Conservation (phyloP, 2,329 filamentous ascomycete species). For the Aspergillus flavus region DNA sequence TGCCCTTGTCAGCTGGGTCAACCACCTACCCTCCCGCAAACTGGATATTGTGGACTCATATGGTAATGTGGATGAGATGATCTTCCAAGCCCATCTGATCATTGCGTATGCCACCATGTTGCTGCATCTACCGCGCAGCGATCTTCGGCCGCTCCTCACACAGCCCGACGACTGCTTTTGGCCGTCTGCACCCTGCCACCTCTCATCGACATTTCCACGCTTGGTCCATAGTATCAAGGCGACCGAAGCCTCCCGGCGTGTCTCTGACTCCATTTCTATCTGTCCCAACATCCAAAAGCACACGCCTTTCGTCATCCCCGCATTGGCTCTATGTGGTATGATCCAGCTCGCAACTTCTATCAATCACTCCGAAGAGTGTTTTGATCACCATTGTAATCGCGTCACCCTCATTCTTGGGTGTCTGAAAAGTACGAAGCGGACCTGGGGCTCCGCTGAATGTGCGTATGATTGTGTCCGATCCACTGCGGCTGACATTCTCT, state of each 20-base stretch:
- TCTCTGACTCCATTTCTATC: conserved; percentile 37
- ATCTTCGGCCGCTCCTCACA: conserved; percentile 50
- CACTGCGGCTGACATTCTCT: conserved; percentile 32
- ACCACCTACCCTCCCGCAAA: conserved; percentile 73
- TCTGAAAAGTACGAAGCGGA: conserved; percentile 34
- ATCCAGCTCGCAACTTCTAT: conserved; percentile 38
- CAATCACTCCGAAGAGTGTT: conserved; percentile 39
- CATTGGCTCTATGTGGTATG: conserved; percentile 35
- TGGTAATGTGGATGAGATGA: conserved; percentile 70
- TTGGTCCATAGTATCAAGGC: conserved; percentile 40
- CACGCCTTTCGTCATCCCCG: conserved; percentile 35
- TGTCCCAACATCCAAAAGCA: conserved; percentile 35
- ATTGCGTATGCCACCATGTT: conserved; percentile 61
- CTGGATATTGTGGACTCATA: conserved; percentile 67
- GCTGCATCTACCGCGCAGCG: conserved; percentile 75
- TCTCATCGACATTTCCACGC: conserved; percentile 36
- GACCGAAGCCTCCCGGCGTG: conserved; percentile 36
- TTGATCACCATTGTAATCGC: conserved; percentile 42
- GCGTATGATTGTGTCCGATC: conserved; percentile 31
- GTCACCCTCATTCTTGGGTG: conserved; percentile 39
- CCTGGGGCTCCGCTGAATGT: conserved; percentile 33
- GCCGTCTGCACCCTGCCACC: conserved; percentile 27
- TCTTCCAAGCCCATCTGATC: conserved; percentile 43
- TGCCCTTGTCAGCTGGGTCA: conserved; percentile 69
- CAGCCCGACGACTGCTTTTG: conserved; percentile 30